These are phyloP conservation scores for Aspergillus sparsus DNA, from an alignment of 495 filamentous ascomycete species.

Conservation along the genomic window DNA sequence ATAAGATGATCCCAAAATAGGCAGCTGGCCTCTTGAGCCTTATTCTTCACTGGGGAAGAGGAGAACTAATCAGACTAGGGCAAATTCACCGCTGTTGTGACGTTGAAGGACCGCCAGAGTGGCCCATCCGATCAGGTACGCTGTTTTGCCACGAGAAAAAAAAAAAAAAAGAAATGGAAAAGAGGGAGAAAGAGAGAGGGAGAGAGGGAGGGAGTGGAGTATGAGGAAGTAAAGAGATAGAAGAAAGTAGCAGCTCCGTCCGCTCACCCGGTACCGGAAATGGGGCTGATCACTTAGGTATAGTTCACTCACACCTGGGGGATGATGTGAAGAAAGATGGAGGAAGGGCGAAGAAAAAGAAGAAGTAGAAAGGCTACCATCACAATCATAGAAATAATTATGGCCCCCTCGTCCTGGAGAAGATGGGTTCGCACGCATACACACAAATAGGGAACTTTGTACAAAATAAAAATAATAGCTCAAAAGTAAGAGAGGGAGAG, in stretches of 20 bases:
- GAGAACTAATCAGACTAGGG: background rate
- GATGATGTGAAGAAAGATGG: background rate
- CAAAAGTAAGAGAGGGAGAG: too few species aligned
- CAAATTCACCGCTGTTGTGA: slow-evolving; percentile 15
- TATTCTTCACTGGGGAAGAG: background rate
- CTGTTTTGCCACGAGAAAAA: background rate
- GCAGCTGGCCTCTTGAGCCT: slow-evolving; percentile 7
- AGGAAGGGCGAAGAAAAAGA: background rate
- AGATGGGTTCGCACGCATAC: background rate
- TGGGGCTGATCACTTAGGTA: background rate
- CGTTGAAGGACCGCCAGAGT: slow-evolving; percentile 1
- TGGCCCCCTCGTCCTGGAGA: background rate
- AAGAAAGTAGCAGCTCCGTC: background rate
- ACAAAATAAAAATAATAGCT: too few species aligned
- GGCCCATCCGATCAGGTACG: background rate
- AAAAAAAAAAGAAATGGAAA: background rate
- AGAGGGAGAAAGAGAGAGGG: background rate
- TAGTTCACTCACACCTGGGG: background rate
- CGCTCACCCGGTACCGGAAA: background rate
- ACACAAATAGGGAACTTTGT: background rate
- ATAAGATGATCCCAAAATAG: background rate
- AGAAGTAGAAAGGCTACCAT: too few species aligned
- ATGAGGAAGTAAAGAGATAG: background rate
- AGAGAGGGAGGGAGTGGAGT: background rate
- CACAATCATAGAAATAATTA: background rate